Conservation (phyloP, 2,329 filamentous ascomycete species). For the Orbilia quercus region DNA sequence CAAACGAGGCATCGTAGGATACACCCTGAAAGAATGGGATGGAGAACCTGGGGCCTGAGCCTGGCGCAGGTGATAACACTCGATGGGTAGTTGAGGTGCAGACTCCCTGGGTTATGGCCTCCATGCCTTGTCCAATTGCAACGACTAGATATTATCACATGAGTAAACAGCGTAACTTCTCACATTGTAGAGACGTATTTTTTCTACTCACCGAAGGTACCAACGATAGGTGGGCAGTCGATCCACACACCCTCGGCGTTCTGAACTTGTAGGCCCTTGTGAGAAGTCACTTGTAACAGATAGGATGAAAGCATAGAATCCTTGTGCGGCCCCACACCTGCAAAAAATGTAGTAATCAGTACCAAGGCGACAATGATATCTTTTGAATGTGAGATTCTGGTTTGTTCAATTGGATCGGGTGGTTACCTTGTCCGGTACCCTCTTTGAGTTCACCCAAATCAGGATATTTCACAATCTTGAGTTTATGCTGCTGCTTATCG, state of each 20-base stretch:
- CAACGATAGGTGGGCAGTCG: constrained; percentile 78
- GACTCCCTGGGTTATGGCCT: constrained; percentile 84
- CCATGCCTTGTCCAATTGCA: constrained; percentile 86
- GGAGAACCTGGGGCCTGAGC: constrained; percentile 77
- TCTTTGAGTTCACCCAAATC: constrained; percentile 72
- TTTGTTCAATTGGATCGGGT: not conserved
- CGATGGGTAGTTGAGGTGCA: constrained; percentile 85
- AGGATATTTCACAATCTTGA: constrained; percentile 90
- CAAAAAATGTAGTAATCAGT: constrained; percentile 55
- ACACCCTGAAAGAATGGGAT: constrained; percentile 92
- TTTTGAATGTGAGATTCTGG: not conserved
- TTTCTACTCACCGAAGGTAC: constrained; percentile 69
- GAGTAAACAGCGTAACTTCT: no score
- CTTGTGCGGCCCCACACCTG: constrained; percentile 63
- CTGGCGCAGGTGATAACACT: constrained; percentile 76
- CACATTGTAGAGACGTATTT: not conserved
- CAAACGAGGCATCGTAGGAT: constrained; percentile 80
- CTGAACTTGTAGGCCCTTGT: constrained; percentile 83
- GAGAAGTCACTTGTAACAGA: constrained; percentile 80
- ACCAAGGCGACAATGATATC: no score
- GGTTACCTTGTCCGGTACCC: constrained; percentile 52
- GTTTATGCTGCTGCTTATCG: constrained; percentile 78
- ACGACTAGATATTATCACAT: constrained; percentile 72
- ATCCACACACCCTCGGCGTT: constrained; percentile 83
- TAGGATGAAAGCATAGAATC: constrained; percentile 81